These are phyloP conservation scores for Bassia scoparia DNA, from an alignment of 148 eudicot species.

Conservation along the genomic window DNA sequence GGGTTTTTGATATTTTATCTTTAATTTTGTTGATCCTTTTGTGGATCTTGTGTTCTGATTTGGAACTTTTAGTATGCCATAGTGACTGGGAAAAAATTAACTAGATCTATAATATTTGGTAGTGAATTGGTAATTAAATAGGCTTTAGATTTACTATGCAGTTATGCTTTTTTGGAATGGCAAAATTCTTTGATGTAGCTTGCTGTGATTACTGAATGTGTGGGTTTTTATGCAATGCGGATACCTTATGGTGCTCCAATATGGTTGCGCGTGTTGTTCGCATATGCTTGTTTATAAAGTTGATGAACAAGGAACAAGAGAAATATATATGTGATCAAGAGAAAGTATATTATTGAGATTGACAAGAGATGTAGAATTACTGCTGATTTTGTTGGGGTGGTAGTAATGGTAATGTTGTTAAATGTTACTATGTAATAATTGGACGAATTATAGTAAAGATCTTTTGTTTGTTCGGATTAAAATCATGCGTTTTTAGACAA, in stretches of 20 bases:
- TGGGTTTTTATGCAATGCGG: background rate
- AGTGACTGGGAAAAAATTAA: background rate
- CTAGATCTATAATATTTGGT: conserved; percentile 14
- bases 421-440: no score
- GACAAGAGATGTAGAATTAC: background rate
- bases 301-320: background rate
- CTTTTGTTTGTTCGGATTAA: no score
- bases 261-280: no score
- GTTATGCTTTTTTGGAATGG: background rate
- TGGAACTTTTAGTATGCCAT: conserved; percentile 4
- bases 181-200: background rate
- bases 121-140: background rate
- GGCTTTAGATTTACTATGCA: background rate
- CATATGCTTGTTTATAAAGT: no score
- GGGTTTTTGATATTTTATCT: background rate
- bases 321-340: background rate
- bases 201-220: background rate
- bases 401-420: no score
- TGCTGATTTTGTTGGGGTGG: background rate
- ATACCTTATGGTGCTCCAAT: conserved; percentile 2
- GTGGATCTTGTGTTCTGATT: conserved; percentile 4
- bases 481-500: background rate
- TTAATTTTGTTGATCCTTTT: background rate
- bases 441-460: no score
- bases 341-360: background rate